These are phyloP conservation scores for Acanthamoeba healyi DNA, from an alignment of 208 protist species.

Conservation along the genomic window DNA sequence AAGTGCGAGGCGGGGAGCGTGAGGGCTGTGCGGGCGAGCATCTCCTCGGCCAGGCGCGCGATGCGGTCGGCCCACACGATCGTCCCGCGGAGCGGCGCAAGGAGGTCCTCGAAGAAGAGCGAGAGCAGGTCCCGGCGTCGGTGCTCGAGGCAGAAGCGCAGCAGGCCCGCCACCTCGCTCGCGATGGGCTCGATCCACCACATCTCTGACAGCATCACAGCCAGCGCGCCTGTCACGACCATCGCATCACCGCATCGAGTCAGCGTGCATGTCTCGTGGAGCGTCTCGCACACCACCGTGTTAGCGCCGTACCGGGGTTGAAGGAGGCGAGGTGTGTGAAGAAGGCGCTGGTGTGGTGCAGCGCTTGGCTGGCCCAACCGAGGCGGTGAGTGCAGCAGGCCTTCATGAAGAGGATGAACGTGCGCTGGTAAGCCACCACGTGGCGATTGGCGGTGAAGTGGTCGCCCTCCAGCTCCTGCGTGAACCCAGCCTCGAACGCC, in stretches of 20 bases:
- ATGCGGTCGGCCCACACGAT: constrained; percentile 41
- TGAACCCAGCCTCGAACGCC: not conserved
- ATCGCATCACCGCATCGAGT: not conserved
- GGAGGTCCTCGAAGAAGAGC: not conserved
- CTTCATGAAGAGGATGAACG: constrained; percentile 33
- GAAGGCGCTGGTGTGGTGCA: not conserved
- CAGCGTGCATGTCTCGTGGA: not conserved
- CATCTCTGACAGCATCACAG: constrained; percentile 27
- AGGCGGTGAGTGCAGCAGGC: constrained; percentile 11
- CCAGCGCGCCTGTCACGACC: not conserved
- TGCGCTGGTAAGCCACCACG: constrained; percentile 3
- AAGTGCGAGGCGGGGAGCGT: not conserved
- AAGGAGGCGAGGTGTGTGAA: not conserved
- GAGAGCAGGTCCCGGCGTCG: not conserved
- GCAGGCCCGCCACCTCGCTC: constrained; percentile 1
- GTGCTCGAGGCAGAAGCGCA: not conserved
- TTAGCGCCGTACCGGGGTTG: not conserved
- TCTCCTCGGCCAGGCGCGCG: not conserved
- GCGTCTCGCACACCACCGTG: too few species aligned
- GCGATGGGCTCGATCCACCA: constrained; percentile 1
- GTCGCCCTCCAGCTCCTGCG: not conserved
- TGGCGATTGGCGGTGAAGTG: not conserved
- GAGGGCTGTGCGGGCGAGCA: not conserved
- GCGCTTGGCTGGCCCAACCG: not conserved
- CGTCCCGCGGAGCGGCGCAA: not conserved